Conservation (phyloP, 768 basidiomycete species). For the Tylopilus sp. region DNA sequence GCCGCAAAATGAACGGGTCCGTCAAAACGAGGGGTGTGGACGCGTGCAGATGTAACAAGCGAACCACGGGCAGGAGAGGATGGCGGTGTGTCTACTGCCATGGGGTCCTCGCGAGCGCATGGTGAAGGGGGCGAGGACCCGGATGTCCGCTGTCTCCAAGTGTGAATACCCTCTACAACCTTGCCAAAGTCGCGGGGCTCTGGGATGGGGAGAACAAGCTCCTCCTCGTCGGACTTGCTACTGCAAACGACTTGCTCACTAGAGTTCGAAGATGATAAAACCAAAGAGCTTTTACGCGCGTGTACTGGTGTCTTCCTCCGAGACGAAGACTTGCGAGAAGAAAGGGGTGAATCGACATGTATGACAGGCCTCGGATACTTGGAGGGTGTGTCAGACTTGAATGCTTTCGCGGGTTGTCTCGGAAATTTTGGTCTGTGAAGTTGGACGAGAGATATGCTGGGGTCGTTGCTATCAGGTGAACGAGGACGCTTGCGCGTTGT, state of each 20-base stretch:
- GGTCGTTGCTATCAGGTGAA: conserved; percentile 18
- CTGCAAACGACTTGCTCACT: conserved; percentile 47
- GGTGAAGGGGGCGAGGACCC: conserved; percentile 13
- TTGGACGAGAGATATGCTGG: not conserved
- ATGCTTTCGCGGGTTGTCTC: conserved; percentile 20
- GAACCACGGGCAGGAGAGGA: conserved; percentile 11
- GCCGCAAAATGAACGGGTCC: conserved; percentile 1
- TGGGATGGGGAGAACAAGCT: conserved; percentile 38
- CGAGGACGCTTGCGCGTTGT: conserved; percentile 25
- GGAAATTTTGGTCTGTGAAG: conserved; percentile 18
- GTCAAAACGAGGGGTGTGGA: conserved; percentile 8
- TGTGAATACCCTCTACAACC: conserved; percentile 38
- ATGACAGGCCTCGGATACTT: conserved; percentile 5
- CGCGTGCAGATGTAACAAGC: conserved; percentile 3
- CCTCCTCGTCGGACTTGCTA: conserved; percentile 66
- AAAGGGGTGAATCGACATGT: conserved; percentile 9
- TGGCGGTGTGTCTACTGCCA: conserved; percentile 15
- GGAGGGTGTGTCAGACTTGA: conserved; percentile 5
- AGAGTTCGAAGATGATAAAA: conserved; percentile 19
- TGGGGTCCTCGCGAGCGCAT: conserved; percentile 5
- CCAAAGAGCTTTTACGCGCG: not conserved
- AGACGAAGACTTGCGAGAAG: conserved; percentile 37
- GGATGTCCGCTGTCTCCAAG: conserved; percentile 39
- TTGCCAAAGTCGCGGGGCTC: conserved; percentile 25
- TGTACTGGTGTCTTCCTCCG: conserved; percentile 2